Percentiles rank a stretch among this genome's conserved stretches.
Evolutionary conservation across 257 asterid genomes (phyloP).

Genomic region (Dorcoceras hygrometricum): DNA sequence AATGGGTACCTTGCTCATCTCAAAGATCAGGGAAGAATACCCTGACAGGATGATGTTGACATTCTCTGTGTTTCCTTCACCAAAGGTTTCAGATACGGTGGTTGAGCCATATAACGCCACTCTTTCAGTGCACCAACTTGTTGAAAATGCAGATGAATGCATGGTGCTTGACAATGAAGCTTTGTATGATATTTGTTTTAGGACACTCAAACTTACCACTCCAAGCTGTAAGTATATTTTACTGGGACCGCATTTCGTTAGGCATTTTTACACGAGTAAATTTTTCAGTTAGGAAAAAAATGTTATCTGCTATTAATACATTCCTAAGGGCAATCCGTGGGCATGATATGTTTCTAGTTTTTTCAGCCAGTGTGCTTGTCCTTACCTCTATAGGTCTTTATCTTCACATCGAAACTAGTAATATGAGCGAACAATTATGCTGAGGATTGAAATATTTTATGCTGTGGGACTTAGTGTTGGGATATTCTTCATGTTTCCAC

Average conservation of each 20-base stretch:
- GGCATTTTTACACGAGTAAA: background rate
- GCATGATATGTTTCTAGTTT: conserved; percentile 2
- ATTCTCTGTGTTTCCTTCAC: conserved; percentile 81
- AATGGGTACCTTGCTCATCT: conserved; percentile 76
- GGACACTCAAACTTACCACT: conserved; percentile 80
- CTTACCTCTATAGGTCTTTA: background rate
- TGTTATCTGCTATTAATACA: background rate
- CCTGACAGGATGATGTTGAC: conserved; percentile 89
- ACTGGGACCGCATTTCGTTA: background rate
- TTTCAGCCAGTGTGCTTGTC: background rate
- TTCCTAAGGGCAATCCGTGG: background rate
- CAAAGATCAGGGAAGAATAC: conserved; percentile 79
- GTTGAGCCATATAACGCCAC: conserved; percentile 88
- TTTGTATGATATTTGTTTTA: conserved; percentile 70
- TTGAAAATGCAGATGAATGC: conserved; percentile 86
- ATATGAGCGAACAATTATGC: background rate
- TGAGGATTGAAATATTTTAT: background rate
- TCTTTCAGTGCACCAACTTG: conserved; percentile 85
- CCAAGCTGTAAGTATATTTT: conserved; percentile 71
- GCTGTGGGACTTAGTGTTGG: background rate
- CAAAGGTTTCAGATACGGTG: conserved; percentile 82
- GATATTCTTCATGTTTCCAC: background rate
- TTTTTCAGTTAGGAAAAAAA: background rate
- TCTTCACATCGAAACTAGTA: background rate
- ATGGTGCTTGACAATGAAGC: conserved; percentile 90